Conservation (phyloP, 345 rosid genomes). For the Cardamine chenopodiifolia region DNA sequence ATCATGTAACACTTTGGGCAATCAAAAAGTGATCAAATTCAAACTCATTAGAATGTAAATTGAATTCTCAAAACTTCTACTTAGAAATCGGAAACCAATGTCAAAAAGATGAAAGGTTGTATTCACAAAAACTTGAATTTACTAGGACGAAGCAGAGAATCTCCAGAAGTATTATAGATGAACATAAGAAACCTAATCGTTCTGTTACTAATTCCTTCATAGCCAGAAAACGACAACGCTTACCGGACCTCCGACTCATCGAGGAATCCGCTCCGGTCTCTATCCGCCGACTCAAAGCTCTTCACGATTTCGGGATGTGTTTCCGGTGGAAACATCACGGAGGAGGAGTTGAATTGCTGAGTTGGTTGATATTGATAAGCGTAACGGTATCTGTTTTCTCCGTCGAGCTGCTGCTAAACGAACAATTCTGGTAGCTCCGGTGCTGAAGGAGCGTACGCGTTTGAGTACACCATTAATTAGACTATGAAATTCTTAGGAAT, state of each 20-base stretch:
- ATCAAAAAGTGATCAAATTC: not conserved
- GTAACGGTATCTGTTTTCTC: slow-evolving; percentile 20
- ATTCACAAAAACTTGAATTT: not conserved
- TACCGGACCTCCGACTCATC: slow-evolving; percentile 65
- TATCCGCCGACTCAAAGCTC: slow-evolving; percentile 64
- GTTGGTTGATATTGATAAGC: slow-evolving; percentile 36
- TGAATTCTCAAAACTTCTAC: no score
- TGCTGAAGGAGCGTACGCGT: slow-evolving; percentile 53
- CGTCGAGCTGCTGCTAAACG: slow-evolving; percentile 18
- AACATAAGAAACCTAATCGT: slow-evolving; percentile 67
- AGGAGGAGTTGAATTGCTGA: slow-evolving; percentile 32
- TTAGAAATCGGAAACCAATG: not conserved
- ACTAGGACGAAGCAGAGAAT: slow-evolving; percentile 54
- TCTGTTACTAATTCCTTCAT: slow-evolving; percentile 50
- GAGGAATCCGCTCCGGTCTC: slow-evolving; percentile 63
- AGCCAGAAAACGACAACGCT: slow-evolving; percentile 55
- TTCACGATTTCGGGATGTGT: slow-evolving; percentile 55
- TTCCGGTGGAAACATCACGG: slow-evolving; percentile 52
- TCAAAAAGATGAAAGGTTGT: not conserved
- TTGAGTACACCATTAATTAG: slow-evolving; percentile 38
- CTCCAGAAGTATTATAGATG: slow-evolving; percentile 63
- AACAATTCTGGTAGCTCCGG: slow-evolving; percentile 50
- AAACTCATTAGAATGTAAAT: not conserved
- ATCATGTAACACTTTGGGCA: not conserved
- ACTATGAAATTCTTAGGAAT: not conserved